Base-by-base conservation (phyloP, 371 early-diverging fungal genomes). In the Zychaea mexicana region DNA sequence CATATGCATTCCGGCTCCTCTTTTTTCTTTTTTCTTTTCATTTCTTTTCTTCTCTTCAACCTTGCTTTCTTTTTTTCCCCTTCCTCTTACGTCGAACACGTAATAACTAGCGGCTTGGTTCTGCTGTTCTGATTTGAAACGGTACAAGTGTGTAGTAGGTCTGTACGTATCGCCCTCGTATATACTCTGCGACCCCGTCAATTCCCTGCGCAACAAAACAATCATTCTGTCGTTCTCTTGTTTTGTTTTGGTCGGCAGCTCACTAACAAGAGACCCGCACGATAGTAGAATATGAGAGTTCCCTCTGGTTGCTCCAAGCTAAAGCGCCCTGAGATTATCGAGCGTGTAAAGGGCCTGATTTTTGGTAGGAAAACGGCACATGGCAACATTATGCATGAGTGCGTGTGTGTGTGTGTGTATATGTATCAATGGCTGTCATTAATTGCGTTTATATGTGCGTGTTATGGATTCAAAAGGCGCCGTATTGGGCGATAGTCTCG, bases 401-500 rank as follows among this genome's bases (percentile, higher is more conserved):
- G n/a, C n/a, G n/a, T n/a, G n/a, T n/a, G n/a, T n/a, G n/a, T n/a
- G n/a, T n/a, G n/a, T n/a, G n/a, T n/a, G n/a, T n/a, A n/a, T n/a
- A n/a, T n/a, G n/a, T n/a, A n/a, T n/a, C n/a, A 6, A 26, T 26
- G 28, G 31, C 2, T 56, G 38, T 30, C 31, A 31, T 32, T 21
- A 6, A 2, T 2, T 5, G 12, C 19, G 9, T 5, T 7, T 33
- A 32, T 2, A 33, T 7, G 8, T 3, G 21, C 56, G 15, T 54
- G n/a, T n/a, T n/a, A n/a, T n/a, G n/a, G n/a, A n/a, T n/a, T n/a
- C n/a, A n/a, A n/a, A 7, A 88, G 88, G 90, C 46, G 83, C 86
- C 52, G 87, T 88, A 26, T 69, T 89, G 4, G 89, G 89, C 9
- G 91, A 91, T 70, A 88, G 88, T 30, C 74, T 88, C 53, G 90